Conservation (phyloP, 345 rosid species). For the Aquilaria malaccensis region DNA sequence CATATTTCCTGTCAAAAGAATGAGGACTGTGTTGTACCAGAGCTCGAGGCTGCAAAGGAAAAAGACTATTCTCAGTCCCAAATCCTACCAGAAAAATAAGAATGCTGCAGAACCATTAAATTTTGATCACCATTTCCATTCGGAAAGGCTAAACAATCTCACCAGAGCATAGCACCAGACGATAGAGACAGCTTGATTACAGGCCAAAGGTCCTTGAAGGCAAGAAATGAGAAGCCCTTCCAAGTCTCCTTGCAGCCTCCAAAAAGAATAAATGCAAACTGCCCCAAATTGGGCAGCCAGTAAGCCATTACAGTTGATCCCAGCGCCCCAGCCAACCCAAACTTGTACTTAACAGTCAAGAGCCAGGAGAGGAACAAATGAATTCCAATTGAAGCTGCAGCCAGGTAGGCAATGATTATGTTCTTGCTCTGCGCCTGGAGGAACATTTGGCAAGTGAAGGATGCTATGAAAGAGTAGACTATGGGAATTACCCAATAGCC, state of each 20-base stretch:
- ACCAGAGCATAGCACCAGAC: constrained; percentile 79
- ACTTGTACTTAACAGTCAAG: constrained; percentile 35
- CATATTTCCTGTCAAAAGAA: constrained; percentile 63
- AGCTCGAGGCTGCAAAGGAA: constrained; percentile 52
- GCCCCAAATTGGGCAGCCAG: constrained; percentile 78
- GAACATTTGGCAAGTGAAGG: constrained; percentile 74
- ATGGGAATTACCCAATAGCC: constrained; percentile 49
- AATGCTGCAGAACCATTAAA: neutral
- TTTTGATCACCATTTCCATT: neutral
- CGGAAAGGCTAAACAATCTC: constrained; percentile 8
- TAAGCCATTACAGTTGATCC: constrained; percentile 51
- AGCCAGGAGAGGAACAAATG: constrained; percentile 66
- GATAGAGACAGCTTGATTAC: constrained; percentile 63
- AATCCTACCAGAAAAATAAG: neutral
- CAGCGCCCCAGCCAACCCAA: constrained; percentile 65
- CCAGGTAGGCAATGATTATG: constrained; percentile 54
- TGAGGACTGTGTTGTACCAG: constrained; percentile 76
- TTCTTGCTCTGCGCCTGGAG: constrained; percentile 84
- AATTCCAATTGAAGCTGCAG: constrained; percentile 34
- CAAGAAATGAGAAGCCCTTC: constrained; percentile 55
- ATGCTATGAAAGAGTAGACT: constrained; percentile 30
- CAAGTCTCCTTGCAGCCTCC: constrained; percentile 69
- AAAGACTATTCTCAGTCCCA: constrained; percentile 6
- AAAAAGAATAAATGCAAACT: constrained; percentile 39
- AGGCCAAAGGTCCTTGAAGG: constrained; percentile 64